phyloP scores from a whole-genome alignment of 2,329 filamentous ascomycete species.

The Calcarisporium arbuscula region DNA sequence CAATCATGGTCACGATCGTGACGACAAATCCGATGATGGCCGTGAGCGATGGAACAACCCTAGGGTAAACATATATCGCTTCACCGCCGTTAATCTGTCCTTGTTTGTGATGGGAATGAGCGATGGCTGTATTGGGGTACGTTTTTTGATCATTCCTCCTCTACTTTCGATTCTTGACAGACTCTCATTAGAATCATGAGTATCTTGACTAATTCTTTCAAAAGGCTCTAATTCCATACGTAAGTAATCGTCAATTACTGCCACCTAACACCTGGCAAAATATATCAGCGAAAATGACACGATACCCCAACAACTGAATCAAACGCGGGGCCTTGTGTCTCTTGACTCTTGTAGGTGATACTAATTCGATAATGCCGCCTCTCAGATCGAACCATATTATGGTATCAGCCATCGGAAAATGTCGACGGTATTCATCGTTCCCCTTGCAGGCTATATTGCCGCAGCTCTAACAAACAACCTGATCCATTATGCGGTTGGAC shows the following conservation, averaged over 20 bases:
- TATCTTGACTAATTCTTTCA: conserved; percentile 13
- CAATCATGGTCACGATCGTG: conserved; percentile 4
- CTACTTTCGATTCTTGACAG: too few relatives aligned
- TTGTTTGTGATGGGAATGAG: conserved; percentile 64
- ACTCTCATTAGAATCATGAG: conserved; percentile 1
- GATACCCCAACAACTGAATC: too few relatives aligned
- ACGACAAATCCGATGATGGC: conserved; percentile 6
- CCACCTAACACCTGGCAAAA: too few relatives aligned
- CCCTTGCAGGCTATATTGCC: conserved; percentile 56
- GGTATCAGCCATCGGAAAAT: conserved; percentile 53
- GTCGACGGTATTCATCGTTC: conserved; percentile 60
- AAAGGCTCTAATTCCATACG: conserved; percentile 42
- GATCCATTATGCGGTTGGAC: conserved; percentile 21
- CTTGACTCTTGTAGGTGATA: too few relatives aligned
- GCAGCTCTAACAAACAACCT: conserved; percentile 56
- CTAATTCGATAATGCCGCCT: conserved; percentile 4
- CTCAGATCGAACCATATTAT: conserved; percentile 45
- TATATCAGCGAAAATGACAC: too few relatives aligned
- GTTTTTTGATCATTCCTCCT: too few relatives aligned
- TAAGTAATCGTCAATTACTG: conserved; percentile 18
- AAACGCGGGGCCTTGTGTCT: too few relatives aligned
- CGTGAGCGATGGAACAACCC: conserved; percentile 59
- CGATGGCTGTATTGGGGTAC: conserved; percentile 58
- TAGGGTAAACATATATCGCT: conserved; percentile 50
- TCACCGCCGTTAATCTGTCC: conserved; percentile 51